These are phyloP conservation scores for Podospora fimiseda DNA, from an alignment of 495 filamentous ascomycete species.

Conservation along the genomic window DNA sequence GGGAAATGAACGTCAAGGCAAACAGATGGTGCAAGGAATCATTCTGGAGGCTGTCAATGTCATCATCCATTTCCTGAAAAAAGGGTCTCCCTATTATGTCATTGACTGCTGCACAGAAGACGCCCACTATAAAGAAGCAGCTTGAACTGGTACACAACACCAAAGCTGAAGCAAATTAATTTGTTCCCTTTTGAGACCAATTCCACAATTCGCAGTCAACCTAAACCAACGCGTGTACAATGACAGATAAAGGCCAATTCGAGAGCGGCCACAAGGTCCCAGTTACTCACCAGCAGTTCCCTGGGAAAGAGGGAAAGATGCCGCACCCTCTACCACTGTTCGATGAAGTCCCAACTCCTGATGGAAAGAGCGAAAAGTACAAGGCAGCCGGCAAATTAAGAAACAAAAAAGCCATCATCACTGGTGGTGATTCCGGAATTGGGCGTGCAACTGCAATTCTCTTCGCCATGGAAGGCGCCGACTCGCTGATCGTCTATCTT, in stretches of 20 bases:
- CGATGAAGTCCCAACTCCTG: constrained; percentile 62
- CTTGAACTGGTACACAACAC: background rate
- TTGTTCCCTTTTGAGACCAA: background rate
- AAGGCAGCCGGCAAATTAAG: constrained; percentile 70
- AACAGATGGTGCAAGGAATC: too few relatives aligned
- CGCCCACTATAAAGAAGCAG: background rate
- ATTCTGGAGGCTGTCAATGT: too few relatives aligned
- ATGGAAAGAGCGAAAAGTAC: constrained; percentile 67
- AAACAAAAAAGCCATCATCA: constrained; percentile 72
- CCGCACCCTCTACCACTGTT: constrained; percentile 54
- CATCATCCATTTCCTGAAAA: background rate
- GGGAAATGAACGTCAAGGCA: too few relatives aligned
- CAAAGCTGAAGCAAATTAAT: background rate
- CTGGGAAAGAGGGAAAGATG: constrained; percentile 63
- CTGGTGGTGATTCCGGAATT: constrained; percentile 78
- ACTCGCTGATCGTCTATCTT: constrained; percentile 66
- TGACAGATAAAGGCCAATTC: constrained; percentile 44
- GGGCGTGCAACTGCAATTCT: constrained; percentile 72
- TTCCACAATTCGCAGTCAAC: background rate
- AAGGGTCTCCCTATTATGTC: constrained; percentile 2
- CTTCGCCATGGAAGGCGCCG: constrained; percentile 78
- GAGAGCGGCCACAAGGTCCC: constrained; percentile 57
- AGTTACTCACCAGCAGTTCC: constrained; percentile 59
- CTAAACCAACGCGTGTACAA: constrained; percentile 1
- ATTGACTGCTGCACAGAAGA: background rate